Percentiles rank a stretch among this genome's conserved stretches.
Evolutionary conservation across 1,284 basidiomycete species (phyloP).

Genomic region (Mycena citricolor): DNA sequence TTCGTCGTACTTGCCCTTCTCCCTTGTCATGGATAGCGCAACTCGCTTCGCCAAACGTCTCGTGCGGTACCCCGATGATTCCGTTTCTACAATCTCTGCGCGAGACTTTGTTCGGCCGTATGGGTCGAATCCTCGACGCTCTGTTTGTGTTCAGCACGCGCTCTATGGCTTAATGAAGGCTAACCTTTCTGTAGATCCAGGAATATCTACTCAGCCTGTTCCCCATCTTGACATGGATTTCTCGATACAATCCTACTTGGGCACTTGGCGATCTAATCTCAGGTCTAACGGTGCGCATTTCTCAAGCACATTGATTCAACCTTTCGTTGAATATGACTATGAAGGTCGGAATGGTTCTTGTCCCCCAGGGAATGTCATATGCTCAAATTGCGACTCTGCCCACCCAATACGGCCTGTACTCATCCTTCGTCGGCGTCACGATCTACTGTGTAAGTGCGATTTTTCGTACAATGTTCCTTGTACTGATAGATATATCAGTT

Average conservation of each 20-base stretch:
- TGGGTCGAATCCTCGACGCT: constrained; percentile 43
- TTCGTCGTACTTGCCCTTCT: not conserved
- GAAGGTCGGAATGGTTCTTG: constrained; percentile 89
- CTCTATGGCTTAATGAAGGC: constrained; percentile 15
- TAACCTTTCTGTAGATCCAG: constrained; percentile 41
- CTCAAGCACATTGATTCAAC: too few species aligned
- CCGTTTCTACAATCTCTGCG: constrained; percentile 55
- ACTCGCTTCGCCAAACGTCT: constrained; percentile 58
- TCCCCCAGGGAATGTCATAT: constrained; percentile 88
- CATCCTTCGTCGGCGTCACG: constrained; percentile 88
- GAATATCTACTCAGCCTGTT: constrained; percentile 73
- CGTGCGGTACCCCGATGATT: constrained; percentile 60
- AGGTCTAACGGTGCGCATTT: too few species aligned
- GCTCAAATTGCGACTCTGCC: constrained; percentile 64
- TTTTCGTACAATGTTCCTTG: constrained; percentile 19
- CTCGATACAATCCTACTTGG: constrained; percentile 83
- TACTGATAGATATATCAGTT: constrained; percentile 48
- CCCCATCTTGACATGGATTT: constrained; percentile 82
- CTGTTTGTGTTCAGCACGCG: constrained; percentile 38
- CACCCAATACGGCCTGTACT: constrained; percentile 92
- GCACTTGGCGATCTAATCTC: too few species aligned
- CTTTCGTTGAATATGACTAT: too few species aligned
- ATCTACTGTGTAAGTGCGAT: constrained; percentile 75
- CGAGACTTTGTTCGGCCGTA: constrained; percentile 50
- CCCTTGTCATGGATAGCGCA: constrained; percentile 35